Evolutionary conservation across 2,329 filamentous ascomycete genomes (phyloP), one percentile per base, ranked within the genome.

Genomic region (Colletotrichum filicis): DNA sequence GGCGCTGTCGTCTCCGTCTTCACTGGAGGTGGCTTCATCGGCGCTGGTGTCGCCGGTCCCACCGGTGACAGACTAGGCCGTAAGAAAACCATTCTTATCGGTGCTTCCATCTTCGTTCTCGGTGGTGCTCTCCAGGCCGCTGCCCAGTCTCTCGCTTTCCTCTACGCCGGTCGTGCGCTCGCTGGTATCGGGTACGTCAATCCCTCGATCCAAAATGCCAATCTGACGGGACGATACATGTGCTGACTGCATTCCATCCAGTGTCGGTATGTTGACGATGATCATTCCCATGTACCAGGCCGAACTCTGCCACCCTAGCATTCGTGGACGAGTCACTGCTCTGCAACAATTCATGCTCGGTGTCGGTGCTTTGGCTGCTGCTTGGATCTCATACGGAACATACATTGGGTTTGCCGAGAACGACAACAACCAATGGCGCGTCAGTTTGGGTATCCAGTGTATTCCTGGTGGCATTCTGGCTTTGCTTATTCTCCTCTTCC

Each of bases 291-390:
- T 95, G 0, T 96, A 95, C 79, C 94, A 95, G 79, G 93, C 92
- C 26, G 94, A 97, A 78, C 87, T 96, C 28, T 91, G 92, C 4
- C 94, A 96, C 79, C 94, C 94, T 1, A 89, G 88, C 71, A 96
- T 96, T 77, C 90, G 94, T 80, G 94, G 94, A 14, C 86, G 91
- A 74, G 88, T 97, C 37, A 95, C 93, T 0, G 89, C 91, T 35
- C 85, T 96, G 4, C 94, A 95, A 80, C 94, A 95, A 77, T 95
- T 95, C 79, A 95, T 95, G 93, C 81, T 96, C 64, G 94, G 93
- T 1, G 89, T 96, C 32, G 94, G 94, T 69, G 85, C 93, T 19
- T 87, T 97, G 1, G 83, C 91, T 19, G 94, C 94, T 0, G 87
- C 91, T 0, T 95, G 93, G 93, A 90, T 93, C 60, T 91, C 90